Base-by-base conservation (phyloP, 768 basidiomycete species). In the Lanmaoa pseudosensibilis region DNA sequence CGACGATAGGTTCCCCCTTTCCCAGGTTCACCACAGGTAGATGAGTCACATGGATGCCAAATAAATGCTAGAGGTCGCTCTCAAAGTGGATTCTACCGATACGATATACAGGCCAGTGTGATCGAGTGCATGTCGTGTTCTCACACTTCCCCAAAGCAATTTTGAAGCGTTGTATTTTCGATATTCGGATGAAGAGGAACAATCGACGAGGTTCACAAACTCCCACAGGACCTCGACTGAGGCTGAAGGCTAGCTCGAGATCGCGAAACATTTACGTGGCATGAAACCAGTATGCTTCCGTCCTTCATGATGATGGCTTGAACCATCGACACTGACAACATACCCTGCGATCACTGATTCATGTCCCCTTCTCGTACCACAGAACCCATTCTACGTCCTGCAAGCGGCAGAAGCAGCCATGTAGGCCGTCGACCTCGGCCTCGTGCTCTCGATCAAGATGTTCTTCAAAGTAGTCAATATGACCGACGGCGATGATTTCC, bases 191-290 rank as follows among this genome's bases (percentile, higher is more conserved):
- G 15, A 23, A 4, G 3, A 23, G 23, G 13, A 9, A 23, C 8
- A 15, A 15, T 23, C 7, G 8, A 43, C 21, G 15, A 23, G 13
- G n/a, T 8, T 13, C 19, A 21, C 7, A 9, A 23, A 15, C 21
- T 15, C 6, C 5, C 40, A 13, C 13, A 13, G 21, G 4, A 15
- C 40, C 21, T 15, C 6, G 40, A 23, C 21, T 25, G 92, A 96
- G 59, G 76, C 86, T 9, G 91, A 94, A 60, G 91, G 83, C 15
- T 96, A 92, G 93, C 72, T 89, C 16, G 87, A 93, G 68, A 82
- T 96, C 16, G 85, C 89, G 0, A 87, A 88, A 61, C 81, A 91
- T 3, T 92, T 25, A 94, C 63, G 75, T 83, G 7, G 79, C 82
- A 15, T 15, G 33, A 5, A 34, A 34, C 60, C 85, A 88, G 90